Percentiles rank a stretch among this genome's conserved stretches.
phyloP scores from a whole-genome alignment of 495 filamentous ascomycete genomes.

The Aspergillus heteromorphus region DNA sequence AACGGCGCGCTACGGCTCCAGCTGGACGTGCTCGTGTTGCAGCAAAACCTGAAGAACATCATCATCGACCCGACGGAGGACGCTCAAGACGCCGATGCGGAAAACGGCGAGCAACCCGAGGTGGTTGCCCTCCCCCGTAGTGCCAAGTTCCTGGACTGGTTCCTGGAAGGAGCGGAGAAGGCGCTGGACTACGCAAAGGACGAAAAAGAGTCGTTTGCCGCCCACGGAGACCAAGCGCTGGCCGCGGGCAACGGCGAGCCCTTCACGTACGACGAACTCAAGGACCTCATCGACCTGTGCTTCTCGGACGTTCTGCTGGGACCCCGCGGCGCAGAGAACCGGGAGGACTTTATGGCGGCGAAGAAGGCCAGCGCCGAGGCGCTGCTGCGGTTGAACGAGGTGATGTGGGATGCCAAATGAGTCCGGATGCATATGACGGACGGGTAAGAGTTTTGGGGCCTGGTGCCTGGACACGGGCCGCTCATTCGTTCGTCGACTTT shows the following conservation, averaged over 20 bases:
- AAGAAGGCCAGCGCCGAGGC: slow-evolving; percentile 72
- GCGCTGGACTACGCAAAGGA: slow-evolving; percentile 60
- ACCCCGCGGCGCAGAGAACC: slow-evolving; percentile 53
- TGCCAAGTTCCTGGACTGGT: slow-evolving; percentile 73
- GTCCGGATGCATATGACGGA: neutral
- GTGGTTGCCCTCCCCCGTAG: slow-evolving; percentile 63
- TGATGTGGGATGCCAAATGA: slow-evolving; percentile 60
- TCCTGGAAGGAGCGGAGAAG: slow-evolving; percentile 67
- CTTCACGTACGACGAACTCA: slow-evolving; percentile 81
- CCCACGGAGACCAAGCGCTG: slow-evolving; percentile 30
- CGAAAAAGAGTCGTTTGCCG: slow-evolving; percentile 40
- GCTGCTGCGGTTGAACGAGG: slow-evolving; percentile 68
- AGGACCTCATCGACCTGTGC: slow-evolving; percentile 75
- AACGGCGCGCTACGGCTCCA: slow-evolving; percentile 76
- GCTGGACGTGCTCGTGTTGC: slow-evolving; percentile 86
- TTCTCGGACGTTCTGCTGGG: slow-evolving; percentile 69
- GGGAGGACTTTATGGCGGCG: slow-evolving; percentile 67
- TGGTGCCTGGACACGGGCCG: neutral
- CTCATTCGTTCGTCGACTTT: neutral
- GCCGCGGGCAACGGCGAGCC: slow-evolving; percentile 37
- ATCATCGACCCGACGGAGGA: slow-evolving; percentile 35
- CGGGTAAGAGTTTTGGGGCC: neutral
- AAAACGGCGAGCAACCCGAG: slow-evolving; percentile 22
- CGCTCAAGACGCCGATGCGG: slow-evolving; percentile 6
- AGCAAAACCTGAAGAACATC: slow-evolving; percentile 92